phyloP scores from a whole-genome alignment of 176 grass and related monocot species.

The Typha latifolia region DNA sequence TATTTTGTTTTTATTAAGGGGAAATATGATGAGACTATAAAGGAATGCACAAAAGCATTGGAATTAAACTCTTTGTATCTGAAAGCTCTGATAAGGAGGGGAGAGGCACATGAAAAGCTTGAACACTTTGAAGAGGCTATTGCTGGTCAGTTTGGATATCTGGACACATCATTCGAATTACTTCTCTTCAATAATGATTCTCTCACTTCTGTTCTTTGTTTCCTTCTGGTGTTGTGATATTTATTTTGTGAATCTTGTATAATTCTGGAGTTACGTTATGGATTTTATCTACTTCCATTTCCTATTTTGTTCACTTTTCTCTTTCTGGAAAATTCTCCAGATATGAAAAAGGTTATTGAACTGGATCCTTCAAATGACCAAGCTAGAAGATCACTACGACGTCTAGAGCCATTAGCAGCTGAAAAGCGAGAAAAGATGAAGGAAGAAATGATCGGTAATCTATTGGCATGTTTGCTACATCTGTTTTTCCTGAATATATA shows the following conservation, averaged over 20 bases:
- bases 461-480: background rate
- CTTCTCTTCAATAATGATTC: background rate
- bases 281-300: background rate
- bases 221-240: slow-evolving; percentile 1
- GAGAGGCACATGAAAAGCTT: slow-evolving; percentile 86
- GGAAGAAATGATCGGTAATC: slow-evolving; percentile 95
- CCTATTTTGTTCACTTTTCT: background rate
- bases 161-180: background rate
- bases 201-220: slow-evolving; percentile 2
- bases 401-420: slow-evolving; percentile 66
- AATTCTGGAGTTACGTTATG: no score
- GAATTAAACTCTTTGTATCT: slow-evolving; percentile 82
- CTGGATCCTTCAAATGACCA: slow-evolving; percentile 80
- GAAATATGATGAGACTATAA: slow-evolving; percentile 63
- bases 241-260: no score
- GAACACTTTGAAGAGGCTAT: slow-evolving; percentile 96
- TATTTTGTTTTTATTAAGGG: slow-evolving; percentile 26
- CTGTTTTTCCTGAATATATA: background rate
- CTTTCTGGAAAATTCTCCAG: slow-evolving; percentile 22
- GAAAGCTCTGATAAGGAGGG: slow-evolving; percentile 84
- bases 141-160: slow-evolving; percentile 44
- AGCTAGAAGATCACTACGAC: slow-evolving; percentile 55
- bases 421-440: slow-evolving; percentile 98
- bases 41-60: slow-evolving; percentile 94
- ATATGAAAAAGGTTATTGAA: slow-evolving; percentile 78